Conservation (phyloP, 345 rosid species). For the Ceriops tagal region DNA sequence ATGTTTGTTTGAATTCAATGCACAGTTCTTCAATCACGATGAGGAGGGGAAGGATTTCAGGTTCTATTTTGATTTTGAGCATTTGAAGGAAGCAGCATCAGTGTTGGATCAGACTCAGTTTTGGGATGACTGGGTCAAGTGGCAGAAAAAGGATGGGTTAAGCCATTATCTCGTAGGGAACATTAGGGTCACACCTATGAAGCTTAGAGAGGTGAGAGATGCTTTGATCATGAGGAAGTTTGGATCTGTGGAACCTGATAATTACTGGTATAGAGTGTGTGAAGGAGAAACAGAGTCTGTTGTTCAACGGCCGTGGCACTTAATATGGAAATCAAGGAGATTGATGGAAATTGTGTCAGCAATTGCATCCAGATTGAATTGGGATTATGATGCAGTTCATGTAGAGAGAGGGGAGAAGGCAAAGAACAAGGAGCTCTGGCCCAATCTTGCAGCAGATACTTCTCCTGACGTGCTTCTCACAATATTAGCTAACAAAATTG, state of each 20-base stretch:
- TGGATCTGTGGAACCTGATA: slow-evolving; percentile 83
- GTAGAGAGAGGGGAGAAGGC: slow-evolving; percentile 87
- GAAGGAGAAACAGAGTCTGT: slow-evolving; percentile 84
- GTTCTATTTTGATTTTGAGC: slow-evolving; percentile 93
- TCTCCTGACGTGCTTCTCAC: slow-evolving; percentile 62
- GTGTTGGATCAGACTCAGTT: slow-evolving; percentile 84
- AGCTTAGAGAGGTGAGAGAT: slow-evolving; percentile 59
- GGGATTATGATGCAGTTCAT: slow-evolving; percentile 88
- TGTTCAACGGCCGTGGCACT: slow-evolving; percentile 81
- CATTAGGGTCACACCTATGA: slow-evolving; percentile 65
- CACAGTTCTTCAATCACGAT: slow-evolving; percentile 68
- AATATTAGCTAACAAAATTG: slow-evolving; percentile 60
- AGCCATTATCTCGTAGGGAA: slow-evolving; percentile 69
- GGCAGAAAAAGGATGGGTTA: slow-evolving; percentile 56
- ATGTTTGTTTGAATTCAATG: slow-evolving; percentile 65
- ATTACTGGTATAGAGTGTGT: slow-evolving; percentile 95
- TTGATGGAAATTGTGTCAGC: slow-evolving; percentile 81
- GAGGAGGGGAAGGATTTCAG: slow-evolving; percentile 96
- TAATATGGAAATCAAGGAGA: slow-evolving; percentile 87
- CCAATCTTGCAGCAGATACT: slow-evolving; percentile 76
- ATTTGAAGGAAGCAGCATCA: slow-evolving; percentile 78
- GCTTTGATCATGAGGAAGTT: slow-evolving; percentile 89
- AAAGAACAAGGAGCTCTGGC: slow-evolving; percentile 76
- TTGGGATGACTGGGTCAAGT: slow-evolving; percentile 76
- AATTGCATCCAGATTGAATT: slow-evolving; percentile 67